Percentiles rank a stretch among this genome's conserved stretches.
Conservation (phyloP, 129 eudicot species). For the Arctium lappa region DNA sequence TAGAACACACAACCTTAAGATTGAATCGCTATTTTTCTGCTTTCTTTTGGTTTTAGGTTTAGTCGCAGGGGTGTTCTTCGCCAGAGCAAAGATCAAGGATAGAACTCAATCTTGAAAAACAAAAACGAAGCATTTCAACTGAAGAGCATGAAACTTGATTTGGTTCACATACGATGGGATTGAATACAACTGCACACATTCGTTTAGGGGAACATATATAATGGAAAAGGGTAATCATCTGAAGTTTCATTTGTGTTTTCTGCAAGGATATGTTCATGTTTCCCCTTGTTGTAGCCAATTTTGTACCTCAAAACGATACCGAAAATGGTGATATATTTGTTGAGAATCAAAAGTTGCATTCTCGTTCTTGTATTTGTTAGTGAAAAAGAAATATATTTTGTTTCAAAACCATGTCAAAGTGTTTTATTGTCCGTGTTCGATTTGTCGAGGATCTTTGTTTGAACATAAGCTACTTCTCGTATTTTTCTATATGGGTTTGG, state of each 20-base stretch:
- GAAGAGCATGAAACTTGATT: not conserved
- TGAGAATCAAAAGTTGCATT: not conserved
- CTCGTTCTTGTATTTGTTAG: not conserved
- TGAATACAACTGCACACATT: not conserved
- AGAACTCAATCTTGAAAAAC: conserved; percentile 38
- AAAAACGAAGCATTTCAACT: not conserved
- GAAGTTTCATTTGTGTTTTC: not conserved
- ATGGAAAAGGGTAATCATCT: not conserved
- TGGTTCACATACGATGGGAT: not conserved
- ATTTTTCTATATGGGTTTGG: not conserved
- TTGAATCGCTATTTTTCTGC: not conserved
- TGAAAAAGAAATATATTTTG: not conserved
- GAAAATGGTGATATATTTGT: conserved; percentile 2
- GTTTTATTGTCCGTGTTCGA: not conserved
- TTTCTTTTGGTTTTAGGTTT: conserved; percentile 41
- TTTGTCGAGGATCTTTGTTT: not conserved
- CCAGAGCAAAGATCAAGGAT: conserved; percentile 75
- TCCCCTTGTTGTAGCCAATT: conserved; percentile 11
- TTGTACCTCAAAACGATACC: conserved; percentile 16
- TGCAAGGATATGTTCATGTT: not conserved
- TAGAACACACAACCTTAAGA: not conserved
- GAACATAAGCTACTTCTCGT: not conserved
- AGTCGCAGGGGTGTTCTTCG: conserved; percentile 86
- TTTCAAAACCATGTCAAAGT: not conserved
- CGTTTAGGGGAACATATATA: conserved; percentile 1